phyloP scores from a whole-genome alignment of 768 basidiomycete genomes.

The Auriscalpium orientale region DNA sequence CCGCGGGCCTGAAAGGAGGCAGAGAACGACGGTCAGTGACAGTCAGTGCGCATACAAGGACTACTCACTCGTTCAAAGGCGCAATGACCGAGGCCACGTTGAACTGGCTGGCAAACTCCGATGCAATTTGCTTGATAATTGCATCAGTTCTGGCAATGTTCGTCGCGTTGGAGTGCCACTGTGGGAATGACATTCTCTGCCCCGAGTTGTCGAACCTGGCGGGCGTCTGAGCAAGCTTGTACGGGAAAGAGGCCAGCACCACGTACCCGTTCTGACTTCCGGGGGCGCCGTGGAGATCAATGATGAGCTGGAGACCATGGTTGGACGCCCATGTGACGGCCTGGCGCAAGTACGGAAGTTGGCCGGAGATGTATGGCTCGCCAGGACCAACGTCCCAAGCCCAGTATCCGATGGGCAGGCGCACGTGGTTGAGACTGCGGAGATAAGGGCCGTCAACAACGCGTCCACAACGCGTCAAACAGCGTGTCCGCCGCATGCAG shows the following conservation, averaged over 20 bases:
- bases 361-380: constrained; percentile 75
- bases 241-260: too few species aligned
- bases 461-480: constrained; percentile 5
- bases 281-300: constrained; percentile 67
- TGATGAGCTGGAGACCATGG: constrained; percentile 69
- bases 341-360: constrained; percentile 58
- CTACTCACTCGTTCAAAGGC: constrained; percentile 66
- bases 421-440: constrained; percentile 72
- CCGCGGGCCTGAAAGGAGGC: constrained; percentile 52
- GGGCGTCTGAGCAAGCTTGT: neutral
- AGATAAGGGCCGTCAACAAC: constrained; percentile 6
- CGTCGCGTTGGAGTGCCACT: constrained; percentile 60
- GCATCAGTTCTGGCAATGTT: constrained; percentile 62
- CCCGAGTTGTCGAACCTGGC: constrained; percentile 78
- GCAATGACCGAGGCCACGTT: constrained; percentile 61
- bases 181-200: constrained; percentile 48
- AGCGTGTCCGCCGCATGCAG: neutral
- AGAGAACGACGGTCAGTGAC: neutral
- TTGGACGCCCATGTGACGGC: constrained; percentile 65
- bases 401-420: constrained; percentile 87
- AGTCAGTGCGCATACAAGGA: neutral
- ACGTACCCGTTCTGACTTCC: constrained; percentile 78
- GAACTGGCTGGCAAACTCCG: constrained; percentile 46
- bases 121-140: constrained; percentile 56
- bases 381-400: constrained; percentile 74